Conservation (phyloP, 148 eudicot species). For the Rhododendron kiyosumense region DNA sequence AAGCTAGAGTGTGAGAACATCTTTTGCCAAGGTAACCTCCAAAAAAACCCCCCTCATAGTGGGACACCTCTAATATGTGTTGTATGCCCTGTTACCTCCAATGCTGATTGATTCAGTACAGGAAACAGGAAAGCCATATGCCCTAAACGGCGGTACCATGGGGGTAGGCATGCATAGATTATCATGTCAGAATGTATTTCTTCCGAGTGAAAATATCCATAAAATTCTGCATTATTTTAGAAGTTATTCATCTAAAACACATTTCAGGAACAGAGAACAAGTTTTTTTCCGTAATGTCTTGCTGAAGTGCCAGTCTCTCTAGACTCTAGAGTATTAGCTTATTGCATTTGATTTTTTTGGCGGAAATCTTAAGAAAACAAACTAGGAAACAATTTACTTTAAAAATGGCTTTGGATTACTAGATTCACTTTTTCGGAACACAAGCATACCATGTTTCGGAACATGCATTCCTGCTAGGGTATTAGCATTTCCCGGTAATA, state of each 20-base stretch:
- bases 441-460: not conserved
- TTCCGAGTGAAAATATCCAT: not conserved
- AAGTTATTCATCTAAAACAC: not conserved
- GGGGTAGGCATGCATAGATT: not conserved
- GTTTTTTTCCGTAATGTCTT: not conserved
- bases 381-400: not conserved
- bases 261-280: not conserved
- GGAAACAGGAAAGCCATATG: not conserved
- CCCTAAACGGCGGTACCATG: not conserved
- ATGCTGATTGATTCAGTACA: not conserved
- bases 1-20: not conserved
- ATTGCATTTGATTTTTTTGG: not conserved
- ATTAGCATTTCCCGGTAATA: not conserved
- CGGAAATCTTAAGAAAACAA: not conserved
- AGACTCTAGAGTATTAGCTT: not conserved
- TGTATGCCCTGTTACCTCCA: not conserved
- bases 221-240: not conserved
- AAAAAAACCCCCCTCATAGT: not conserved
- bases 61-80: not conserved
- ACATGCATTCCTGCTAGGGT: not conserved
- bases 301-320: not conserved
- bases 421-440: not conserved
- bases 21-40: not conserved
- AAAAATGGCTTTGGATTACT: not conserved
- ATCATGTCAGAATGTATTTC: not conserved